Base-by-base conservation (phyloP, 805 yeast genomes). In the Nakazawaea siamensis region DNA sequence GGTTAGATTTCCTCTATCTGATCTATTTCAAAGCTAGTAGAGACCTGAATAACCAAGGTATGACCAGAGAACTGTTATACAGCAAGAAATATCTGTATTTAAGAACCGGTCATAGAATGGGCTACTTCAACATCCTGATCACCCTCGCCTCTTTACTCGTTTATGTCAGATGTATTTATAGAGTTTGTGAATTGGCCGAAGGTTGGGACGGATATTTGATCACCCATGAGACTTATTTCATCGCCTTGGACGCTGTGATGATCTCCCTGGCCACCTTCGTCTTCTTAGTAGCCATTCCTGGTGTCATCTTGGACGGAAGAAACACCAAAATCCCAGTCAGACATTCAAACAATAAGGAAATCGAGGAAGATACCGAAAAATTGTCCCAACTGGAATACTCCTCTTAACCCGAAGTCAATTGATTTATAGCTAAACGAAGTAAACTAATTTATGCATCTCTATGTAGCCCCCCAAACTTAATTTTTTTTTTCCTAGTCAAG, bases 181-280 rank as follows among this genome's bases (percentile, higher is more conserved):
- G 95, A 50, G 66, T 83, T 20, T 66, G 72, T 25, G 95, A 86
- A 55, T 62, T 86, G 39, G 55, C 76, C 2, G 74, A 76, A 48
- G 90, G 88, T 11, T 83, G 88, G 80, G 40, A 49, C 5, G 90
- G 94, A 1, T 62, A 54, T 38, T 58, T 86, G 46, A 79, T 82
- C 32, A 60, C 65, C 2, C 73, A 70, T 35, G 86, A 80, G 50
- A 54, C 62, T 30, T 76, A 69, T 46, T 71, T 80, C 46, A 59
- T 79, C 50, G 62, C 69, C 13, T 54, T 80, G 14, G 88, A 80
- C 45, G 77, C 76, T 2, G 48, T 79, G 35, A 73, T 79, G 80
- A 66, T 80, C 55, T 50, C 70, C 0, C 29, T 76, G 4, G 71
- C 79, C 1, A 55, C 56, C 18, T 50, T 67, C 3, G 50, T 62